Percentiles rank a stretch among this genome's conserved stretches.
These are phyloP conservation scores for Ophiocordyceps camponoti-leonardi DNA, from an alignment of 2,329 filamentous ascomycete genomes.

Conservation along the genomic window DNA sequence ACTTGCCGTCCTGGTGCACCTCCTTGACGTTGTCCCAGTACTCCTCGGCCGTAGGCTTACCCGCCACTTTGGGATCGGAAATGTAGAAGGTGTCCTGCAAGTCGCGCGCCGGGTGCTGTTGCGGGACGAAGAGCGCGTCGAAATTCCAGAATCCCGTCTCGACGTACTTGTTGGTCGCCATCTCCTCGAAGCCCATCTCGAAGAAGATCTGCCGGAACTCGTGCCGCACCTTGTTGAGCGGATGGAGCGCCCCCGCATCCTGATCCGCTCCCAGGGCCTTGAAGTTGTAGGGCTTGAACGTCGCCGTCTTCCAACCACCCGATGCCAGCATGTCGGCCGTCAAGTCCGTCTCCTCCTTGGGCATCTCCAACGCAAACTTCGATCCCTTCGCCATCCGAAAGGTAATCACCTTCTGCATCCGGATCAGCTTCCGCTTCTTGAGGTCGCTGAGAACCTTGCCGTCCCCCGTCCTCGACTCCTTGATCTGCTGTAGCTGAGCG, in stretches of 20 bases:
- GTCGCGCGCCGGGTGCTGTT: conserved; percentile 89
- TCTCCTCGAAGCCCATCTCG: conserved; percentile 96
- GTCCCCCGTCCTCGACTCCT: conserved; percentile 54
- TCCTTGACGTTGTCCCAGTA: conserved; percentile 81
- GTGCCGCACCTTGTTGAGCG: conserved; percentile 83
- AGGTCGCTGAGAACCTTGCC: conserved; percentile 63
- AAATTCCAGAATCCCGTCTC: conserved; percentile 99
- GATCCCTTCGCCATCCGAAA: conserved; percentile 74
- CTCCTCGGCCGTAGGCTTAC: conserved; percentile 43
- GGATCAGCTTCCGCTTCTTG: conserved; percentile 83
- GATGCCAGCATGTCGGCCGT: conserved; percentile 81
- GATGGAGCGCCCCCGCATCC: conserved; percentile 43
- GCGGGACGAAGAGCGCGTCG: conserved; percentile 87
- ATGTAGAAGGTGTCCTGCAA: conserved; percentile 98
- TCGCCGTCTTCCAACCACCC: conserved; percentile 81
- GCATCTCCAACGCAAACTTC: conserved; percentile 77
- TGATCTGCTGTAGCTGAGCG: conserved; percentile 57
- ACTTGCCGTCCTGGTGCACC: conserved; percentile 83
- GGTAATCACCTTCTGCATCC: conserved; percentile 64
- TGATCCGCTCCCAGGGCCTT: conserved; percentile 50
- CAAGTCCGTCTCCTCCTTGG: conserved; percentile 87
- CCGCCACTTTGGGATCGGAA: conserved; percentile 66
- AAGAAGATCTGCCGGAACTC: conserved; percentile 99
- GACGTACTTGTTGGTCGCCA: conserved; percentile 86
- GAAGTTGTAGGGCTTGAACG: conserved; percentile 73